Base-by-base conservation (phyloP, 2,329 filamentous ascomycete genomes). In the Juglanconis oblonga region DNA sequence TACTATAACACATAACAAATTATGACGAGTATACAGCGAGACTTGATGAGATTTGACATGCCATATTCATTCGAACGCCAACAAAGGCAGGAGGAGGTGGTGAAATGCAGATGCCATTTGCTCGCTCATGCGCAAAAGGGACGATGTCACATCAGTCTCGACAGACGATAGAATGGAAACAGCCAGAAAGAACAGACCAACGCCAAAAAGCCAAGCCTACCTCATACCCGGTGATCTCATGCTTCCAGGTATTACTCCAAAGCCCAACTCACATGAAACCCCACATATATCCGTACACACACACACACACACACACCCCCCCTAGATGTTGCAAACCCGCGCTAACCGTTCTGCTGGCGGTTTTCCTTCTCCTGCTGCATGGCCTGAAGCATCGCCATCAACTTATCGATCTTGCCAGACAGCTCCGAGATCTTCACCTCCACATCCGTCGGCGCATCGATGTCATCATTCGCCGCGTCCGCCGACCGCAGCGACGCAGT, bases 361-460 rank as follows among this genome's bases (percentile, higher is more conserved):
- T 36, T 53, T 8, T 63, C 55, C 45, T 58, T 63, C 54, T 60
- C 53, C 24, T 40, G 36, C 62, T 65, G 64, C 62, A 63, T 57
- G 13, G 64, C 24, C 4, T 61, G 42, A 8, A 64, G 54, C 2
- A 65, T 38, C n/a, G 59, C 61, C 14, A 62, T 64, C 52, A 64
- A 32, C 61, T 55, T 58, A 48, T 64, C 63, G 32, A 64, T 59
- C 58, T 64, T 64, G 33, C 38, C 49, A 31, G 38, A 54, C 44
- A 64, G 49, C 59, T 64, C 62, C 9, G 56, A 48, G 9, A 64
- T 54, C 48, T 55, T 56, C 32, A 64, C 44, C 5, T 64, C 62
- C 45, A 78, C 69, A 13, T 73, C 70, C 1, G 72, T 72, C 13
- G 77, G 74, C 17, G 73, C 74, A 6, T 59, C 59, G 40, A 62